A percentile compares a stretch with the other conserved stretches of the same genome.
These are phyloP conservation scores for Sporothrix brasiliensis DNA, from an alignment of 2,329 filamentous ascomycete species.

Conservation along the genomic window DNA sequence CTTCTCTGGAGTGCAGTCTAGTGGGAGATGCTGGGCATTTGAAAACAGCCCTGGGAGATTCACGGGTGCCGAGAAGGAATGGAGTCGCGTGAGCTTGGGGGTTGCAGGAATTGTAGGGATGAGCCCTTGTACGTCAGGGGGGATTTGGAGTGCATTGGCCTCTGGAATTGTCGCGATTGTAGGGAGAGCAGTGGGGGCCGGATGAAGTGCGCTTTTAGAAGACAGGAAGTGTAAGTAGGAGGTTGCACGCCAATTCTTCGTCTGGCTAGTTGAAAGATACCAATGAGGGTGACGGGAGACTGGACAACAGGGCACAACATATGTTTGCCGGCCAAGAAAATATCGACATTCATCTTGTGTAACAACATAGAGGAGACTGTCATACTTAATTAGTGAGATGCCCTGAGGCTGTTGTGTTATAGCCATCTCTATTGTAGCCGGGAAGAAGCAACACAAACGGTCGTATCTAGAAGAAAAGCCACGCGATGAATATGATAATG, in stretches of 20 bases:
- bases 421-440: background rate
- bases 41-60: background rate
- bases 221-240: conserved; percentile 12
- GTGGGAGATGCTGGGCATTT: background rate
- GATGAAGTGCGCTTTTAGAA: background rate
- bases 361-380: background rate
- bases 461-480: background rate
- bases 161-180: background rate
- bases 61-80: background rate
- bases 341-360: background rate
- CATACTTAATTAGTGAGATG: background rate
- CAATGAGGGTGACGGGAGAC: background rate
- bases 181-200: background rate
- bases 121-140: background rate
- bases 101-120: background rate
- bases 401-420: background rate
- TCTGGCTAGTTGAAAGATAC: no score
- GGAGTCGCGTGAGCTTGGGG: background rate
- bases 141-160: background rate
- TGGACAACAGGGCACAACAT: background rate
- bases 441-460: background rate
- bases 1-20: background rate
- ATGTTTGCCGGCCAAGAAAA: background rate
- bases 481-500: background rate
- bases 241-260: background rate